These are phyloP conservation scores for Vanrija pseudolonga DNA, from an alignment of 1,284 basidiomycete genomes.

Conservation along the genomic window DNA sequence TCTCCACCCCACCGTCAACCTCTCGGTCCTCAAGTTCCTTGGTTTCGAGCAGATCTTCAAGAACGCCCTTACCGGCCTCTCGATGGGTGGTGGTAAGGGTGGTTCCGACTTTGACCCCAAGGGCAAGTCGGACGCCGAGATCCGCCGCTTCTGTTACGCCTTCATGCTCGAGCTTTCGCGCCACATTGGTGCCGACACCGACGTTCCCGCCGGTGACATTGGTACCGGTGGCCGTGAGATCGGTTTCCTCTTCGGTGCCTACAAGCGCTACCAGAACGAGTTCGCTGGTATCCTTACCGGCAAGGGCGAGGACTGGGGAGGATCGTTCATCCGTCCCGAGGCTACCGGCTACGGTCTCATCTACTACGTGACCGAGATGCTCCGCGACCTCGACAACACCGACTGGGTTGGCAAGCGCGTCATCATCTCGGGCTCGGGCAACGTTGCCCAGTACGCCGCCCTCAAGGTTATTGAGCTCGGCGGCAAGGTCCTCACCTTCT, in stretches of 20 bases:
- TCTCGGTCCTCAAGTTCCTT: constrained; percentile 80
- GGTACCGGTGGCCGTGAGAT: constrained; percentile 66
- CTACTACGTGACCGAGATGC: constrained; percentile 66
- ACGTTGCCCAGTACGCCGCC: constrained; percentile 73
- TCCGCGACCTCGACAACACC: constrained; percentile 50
- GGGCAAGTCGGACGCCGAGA: constrained; percentile 73
- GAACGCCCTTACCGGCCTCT: constrained; percentile 73
- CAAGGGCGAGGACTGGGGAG: constrained; percentile 71
- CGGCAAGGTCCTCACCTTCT: constrained; percentile 68
- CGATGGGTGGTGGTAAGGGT: constrained; percentile 72
- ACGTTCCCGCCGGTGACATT: constrained; percentile 77
- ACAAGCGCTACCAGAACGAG: constrained; percentile 72
- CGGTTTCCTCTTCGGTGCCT: constrained; percentile 67
- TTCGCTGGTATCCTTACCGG: constrained; percentile 74
- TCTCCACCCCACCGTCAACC: constrained; percentile 75
- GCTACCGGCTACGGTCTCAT: constrained; percentile 71
- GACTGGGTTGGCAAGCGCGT: constrained; percentile 59
- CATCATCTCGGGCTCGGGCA: constrained; percentile 69
- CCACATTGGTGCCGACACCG: constrained; percentile 70
- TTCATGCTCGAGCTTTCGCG: constrained; percentile 71
- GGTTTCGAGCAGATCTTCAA: constrained; percentile 81
- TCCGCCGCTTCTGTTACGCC: constrained; percentile 63
- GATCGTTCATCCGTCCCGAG: constrained; percentile 67
- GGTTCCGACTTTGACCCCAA: constrained; percentile 75
- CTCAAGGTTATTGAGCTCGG: constrained; percentile 77